Evolutionary conservation across 1,284 basidiomycete genomes (phyloP), one percentile per base, ranked within the genome.

Genomic region (Violaceomyces palustris): DNA sequence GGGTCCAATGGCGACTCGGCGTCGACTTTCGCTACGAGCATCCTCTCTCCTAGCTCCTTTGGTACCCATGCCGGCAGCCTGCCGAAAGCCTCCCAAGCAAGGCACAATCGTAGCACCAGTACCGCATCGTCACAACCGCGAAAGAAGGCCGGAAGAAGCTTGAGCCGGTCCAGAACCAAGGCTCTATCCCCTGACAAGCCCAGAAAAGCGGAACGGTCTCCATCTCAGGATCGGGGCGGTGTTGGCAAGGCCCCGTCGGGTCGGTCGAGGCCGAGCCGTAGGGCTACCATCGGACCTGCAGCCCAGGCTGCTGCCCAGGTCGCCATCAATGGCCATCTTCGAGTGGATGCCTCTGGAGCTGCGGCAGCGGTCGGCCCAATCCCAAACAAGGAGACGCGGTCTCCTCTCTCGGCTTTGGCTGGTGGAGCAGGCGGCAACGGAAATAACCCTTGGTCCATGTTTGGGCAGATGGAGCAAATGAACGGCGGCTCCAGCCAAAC

Each of bases 221-320:
- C 59, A 3, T 62, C 59, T 2, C 31, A 48, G 23, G 59, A 62
- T 15, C 37, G 54, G 5, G 48, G 56, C 6, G 61, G 61, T 24
- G 57, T 56, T 1, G 61, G 56, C 23, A 64, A 64, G 31, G 61
- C 55, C 10, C 60, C 60, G 10, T 59, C 56, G 4, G 49, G 45
- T 6, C 47, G 56, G 30, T 51, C 61, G 9, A 40, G 61, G 26
- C 41, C 42, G 24, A 46, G 50, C 23, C 45, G 57, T 9, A 30
- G 61, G 28, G 50, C 56, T 19, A 54, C 53, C 3, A 42, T 61
- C 15, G 61, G 61, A 7, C 61, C 61, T 11, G 61, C 61, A n/a
- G 61, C 61, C 5, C 25, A 28, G 19, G 43, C 43, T 32, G 43
- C 36, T 6, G 43, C 23, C 11, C 25, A 33, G 35, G 17, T 28